A percentile compares a stretch with the other conserved stretches of the same genome.
phyloP scores from a whole-genome alignment of 176 grass and related monocot species.

The Lolium perenne region DNA sequence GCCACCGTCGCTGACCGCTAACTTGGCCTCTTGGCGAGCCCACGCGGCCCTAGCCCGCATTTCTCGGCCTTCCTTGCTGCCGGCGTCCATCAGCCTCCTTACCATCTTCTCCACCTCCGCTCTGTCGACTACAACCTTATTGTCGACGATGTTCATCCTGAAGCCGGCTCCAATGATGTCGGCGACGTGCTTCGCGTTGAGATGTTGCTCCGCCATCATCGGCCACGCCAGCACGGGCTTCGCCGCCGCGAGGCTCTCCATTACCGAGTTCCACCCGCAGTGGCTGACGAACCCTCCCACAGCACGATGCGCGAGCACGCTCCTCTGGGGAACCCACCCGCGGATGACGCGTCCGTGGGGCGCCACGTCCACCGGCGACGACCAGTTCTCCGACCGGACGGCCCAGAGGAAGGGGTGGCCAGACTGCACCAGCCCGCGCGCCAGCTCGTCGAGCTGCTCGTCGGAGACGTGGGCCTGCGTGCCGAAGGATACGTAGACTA shows the following conservation, averaged over 20 bases:
- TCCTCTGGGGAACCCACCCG: not conserved
- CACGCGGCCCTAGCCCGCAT: not conserved
- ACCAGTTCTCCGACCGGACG: not conserved
- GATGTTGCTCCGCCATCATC: not conserved
- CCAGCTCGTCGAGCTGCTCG: conserved; percentile 7
- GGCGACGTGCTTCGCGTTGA: conserved; percentile 1
- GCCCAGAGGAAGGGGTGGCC: conserved; percentile 7
- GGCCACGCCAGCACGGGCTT: not conserved
- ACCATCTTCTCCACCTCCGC: not conserved
- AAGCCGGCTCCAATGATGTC: not conserved
- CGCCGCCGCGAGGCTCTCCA: not conserved
- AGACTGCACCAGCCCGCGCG: not conserved
- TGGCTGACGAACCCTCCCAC: not conserved
- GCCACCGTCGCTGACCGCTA: not conserved
- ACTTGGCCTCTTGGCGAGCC: not conserved
- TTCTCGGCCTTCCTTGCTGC: not conserved
- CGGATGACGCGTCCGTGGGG: not conserved
- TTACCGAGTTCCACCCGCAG: conserved; percentile 7
- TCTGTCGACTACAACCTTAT: not conserved
- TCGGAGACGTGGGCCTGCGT: not conserved
- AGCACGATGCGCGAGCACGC: not conserved
- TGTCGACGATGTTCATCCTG: not conserved
- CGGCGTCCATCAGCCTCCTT: conserved; percentile 1
- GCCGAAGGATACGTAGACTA: not conserved
- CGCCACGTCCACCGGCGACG: not conserved